These are phyloP conservation scores for Boechera divaricarpa DNA, from an alignment of 345 rosid genomes.

Conservation along the genomic window DNA sequence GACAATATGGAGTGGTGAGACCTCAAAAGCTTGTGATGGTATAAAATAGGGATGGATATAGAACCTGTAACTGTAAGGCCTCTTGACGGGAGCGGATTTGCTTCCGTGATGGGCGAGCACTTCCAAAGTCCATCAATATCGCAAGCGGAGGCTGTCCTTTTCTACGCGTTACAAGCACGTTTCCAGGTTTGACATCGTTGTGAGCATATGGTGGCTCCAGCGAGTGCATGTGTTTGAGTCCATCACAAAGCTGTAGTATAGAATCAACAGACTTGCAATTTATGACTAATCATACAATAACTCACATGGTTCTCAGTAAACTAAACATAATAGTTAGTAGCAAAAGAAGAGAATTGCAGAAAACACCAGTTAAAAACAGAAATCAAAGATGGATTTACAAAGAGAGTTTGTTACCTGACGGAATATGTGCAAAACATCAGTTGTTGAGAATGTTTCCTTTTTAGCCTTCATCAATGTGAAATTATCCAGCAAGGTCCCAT, in stretches of 20 bases:
- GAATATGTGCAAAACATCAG: conserved; percentile 90
- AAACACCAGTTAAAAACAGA: background rate
- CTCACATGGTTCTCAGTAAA: conserved; percentile 11
- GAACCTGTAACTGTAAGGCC: conserved; percentile 94
- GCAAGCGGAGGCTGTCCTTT: conserved; percentile 87
- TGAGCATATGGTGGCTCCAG: conserved; percentile 97
- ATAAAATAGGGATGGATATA: conserved; percentile 24
- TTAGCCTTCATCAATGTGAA: conserved; percentile 76
- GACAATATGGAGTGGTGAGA: background rate
- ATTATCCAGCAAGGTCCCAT: conserved; percentile 93
- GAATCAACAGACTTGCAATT: conserved; percentile 12
- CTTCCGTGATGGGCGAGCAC: conserved; percentile 85
- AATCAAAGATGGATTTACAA: conserved; percentile 3
- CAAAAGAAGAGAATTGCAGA: conserved; percentile 15
- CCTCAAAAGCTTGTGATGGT: background rate
- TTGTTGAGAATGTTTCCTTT: conserved; percentile 81
- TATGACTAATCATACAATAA: conserved; percentile 14
- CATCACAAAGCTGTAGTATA: conserved; percentile 84
- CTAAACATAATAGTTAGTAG: background rate
- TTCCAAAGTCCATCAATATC: conserved; percentile 98
- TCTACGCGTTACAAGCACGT: conserved; percentile 65
- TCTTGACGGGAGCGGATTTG: conserved; percentile 91
- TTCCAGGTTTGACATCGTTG: conserved; percentile 99
- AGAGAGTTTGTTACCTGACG: conserved; percentile 65
- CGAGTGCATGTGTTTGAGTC: conserved; percentile 93